Percentiles rank a stretch among this genome's conserved stretches.
Evolutionary conservation across 345 rosid genomes (phyloP).

Genomic region (Gynandropsis gynandra): DNA sequence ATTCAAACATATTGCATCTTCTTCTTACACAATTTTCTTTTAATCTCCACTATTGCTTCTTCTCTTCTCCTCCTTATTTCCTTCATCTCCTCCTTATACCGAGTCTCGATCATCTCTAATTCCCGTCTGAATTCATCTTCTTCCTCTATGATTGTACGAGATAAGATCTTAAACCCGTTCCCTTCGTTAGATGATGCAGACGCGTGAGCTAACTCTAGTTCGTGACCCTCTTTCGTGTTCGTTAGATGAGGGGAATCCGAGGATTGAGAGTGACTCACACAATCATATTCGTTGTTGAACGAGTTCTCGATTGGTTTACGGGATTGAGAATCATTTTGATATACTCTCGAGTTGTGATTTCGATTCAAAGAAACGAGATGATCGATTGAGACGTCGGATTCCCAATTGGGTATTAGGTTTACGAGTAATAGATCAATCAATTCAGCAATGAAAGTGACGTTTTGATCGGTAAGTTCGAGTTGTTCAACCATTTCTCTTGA

Average conservation of each 20-base stretch:
- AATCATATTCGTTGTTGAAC: conserved; percentile 24
- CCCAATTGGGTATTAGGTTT: conserved; percentile 51
- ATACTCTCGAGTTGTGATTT: conserved; percentile 21
- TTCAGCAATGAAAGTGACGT: conserved; percentile 68
- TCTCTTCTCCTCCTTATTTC: conserved; percentile 52
- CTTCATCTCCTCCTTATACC: conserved; percentile 49
- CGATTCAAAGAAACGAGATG: conserved; percentile 35
- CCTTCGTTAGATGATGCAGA: conserved; percentile 37
- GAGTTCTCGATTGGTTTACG: conserved; percentile 24
- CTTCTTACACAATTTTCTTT: conserved; percentile 33
- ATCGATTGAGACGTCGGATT: conserved; percentile 38
- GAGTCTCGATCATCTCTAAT: conserved; percentile 51
- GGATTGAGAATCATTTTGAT: conserved; percentile 23
- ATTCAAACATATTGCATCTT: conserved; percentile 25
- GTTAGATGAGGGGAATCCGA: conserved; percentile 19
- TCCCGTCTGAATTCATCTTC: conserved; percentile 41
- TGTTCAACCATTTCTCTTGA: conserved; percentile 96
- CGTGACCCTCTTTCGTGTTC: conserved; percentile 28
- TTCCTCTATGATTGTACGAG: conserved; percentile 30
- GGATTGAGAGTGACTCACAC: conserved; percentile 19
- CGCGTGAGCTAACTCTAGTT: conserved; percentile 35
- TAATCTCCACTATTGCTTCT: conserved; percentile 54
- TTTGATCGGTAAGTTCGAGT: conserved; percentile 63
- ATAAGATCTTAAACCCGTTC: conserved; percentile 22
- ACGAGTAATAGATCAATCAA: conserved; percentile 61